phyloP scores from a whole-genome alignment of 225 moss, liverwort and hornwort genomes.

The Pseudisothecium myosuroides region DNA sequence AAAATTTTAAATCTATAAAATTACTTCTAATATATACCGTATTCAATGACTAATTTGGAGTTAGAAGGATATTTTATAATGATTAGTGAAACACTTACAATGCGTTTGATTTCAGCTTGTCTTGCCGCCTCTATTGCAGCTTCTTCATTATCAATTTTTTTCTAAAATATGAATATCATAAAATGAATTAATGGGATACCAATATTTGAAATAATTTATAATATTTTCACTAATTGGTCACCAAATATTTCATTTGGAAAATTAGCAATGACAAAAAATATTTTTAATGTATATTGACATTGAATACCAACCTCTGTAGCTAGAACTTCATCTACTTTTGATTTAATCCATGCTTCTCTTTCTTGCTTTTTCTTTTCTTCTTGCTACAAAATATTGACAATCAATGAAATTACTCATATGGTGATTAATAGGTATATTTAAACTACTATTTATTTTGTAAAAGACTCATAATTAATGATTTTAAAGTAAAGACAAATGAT shows the following conservation, averaged over 20 bases:
- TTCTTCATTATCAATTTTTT: slow-evolving; percentile 69
- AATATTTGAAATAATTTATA: no score
- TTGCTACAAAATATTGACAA: slow-evolving; percentile 4
- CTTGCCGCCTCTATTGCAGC: slow-evolving; percentile 26
- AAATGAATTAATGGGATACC: no score
- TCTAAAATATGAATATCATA: neutral
- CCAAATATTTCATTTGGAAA: neutral
- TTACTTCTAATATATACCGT: neutral
- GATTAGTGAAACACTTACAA: neutral
- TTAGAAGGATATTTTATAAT: neutral
- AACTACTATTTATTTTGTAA: neutral
- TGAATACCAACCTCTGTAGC: slow-evolving; percentile 20
- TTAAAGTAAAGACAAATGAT: neutral
- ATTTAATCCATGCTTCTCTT: slow-evolving; percentile 49
- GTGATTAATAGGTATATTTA: neutral
- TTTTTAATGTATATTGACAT: no score
- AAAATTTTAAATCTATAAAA: neutral
- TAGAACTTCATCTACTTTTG: slow-evolving; percentile 45
- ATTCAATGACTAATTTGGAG: neutral
- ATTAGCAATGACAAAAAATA: neutral
- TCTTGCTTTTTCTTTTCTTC: slow-evolving; percentile 22
- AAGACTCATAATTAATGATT: neutral
- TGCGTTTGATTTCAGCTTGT: slow-evolving; percentile 39
- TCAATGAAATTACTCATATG: fast-evolving
- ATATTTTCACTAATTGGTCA: neutral